Evolutionary conservation across 257 asterid species (phyloP), one percentile per base, ranked within the genome.

Genomic region (Pogostemon cablin): DNA sequence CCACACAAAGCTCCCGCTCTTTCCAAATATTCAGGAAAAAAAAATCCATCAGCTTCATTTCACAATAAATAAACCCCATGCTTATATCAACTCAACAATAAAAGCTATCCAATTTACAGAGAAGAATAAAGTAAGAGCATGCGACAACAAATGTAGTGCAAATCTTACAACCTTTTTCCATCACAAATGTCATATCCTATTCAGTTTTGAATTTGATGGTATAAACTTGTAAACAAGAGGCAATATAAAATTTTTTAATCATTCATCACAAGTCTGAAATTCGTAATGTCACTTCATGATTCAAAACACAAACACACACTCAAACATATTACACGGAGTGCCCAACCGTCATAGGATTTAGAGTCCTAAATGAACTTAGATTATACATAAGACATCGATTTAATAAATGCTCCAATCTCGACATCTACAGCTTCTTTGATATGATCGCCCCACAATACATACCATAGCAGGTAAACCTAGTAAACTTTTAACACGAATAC

Each of bases 241-340:
- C 48, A 41, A 25, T 5, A n/a, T 44, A 67, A 66, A 10, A 54
- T 56, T 60, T 1, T 49, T 7, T 39, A 67, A 60, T 49, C 58
- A 64, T 54, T 56, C 34, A 35, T 6, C 44, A 49, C 15, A 39
- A 64, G 59, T 71, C 65, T 7, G 40, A 69, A 50, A 56, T n/a
- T 67, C 12, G 25, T 9, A 49, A 62, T 55, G 69, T 35, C 74
- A 72, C 62, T 41, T 57, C 38, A 73, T 54, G 63, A 62, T 61
- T 55, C 60, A 58, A 38, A 0, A 12, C 32, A 38, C 15, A 38
- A 6, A 38, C 9, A 59, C 8, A n/a, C 20, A 3, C 46, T 4
- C 44, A 17, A 11, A 41, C 32, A 37, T 42, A 48, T 38, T 7
- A 50, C 11, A 47, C 40, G 59, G 61, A 75, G 44, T 32, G 3